phyloP scores from a whole-genome alignment of 306 rosid species.

The Lablab purpureus region DNA sequence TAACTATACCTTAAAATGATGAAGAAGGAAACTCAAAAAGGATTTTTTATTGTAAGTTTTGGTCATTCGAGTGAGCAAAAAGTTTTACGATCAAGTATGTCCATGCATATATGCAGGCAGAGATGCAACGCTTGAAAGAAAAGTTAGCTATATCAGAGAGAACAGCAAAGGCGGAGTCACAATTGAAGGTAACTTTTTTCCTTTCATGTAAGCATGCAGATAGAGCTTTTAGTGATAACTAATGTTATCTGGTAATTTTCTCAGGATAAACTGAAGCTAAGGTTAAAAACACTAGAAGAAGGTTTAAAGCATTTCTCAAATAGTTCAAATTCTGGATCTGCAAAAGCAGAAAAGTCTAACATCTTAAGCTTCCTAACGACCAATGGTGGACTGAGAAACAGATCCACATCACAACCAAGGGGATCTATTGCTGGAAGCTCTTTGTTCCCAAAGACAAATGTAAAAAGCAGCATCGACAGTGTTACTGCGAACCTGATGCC shows the following conservation, averaged over 20 bases:
- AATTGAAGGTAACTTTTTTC: conserved; percentile 68
- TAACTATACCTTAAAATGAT: conserved; percentile 12
- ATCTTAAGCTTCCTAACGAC: conserved; percentile 72
- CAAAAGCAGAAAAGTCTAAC: conserved; percentile 66
- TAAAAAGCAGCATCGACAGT: conserved; percentile 51
- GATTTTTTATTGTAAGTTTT: conserved; percentile 13
- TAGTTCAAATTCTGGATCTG: conserved; percentile 59
- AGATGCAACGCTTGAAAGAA: conserved; percentile 87
- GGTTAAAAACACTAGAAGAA: conserved; percentile 86
- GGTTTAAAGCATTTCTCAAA: conserved; percentile 72
- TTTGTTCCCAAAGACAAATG: conserved; percentile 55
- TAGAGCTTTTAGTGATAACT: background rate
- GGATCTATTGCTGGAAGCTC: conserved; percentile 59
- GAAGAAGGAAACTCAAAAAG: conserved; percentile 12
- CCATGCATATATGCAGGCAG: conserved; percentile 65
- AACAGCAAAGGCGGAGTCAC: conserved; percentile 96
- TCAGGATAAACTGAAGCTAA: conserved; percentile 89
- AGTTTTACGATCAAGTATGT: conserved; percentile 26
- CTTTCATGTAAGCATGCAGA: conserved; percentile 7
- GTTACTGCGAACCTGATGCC: conserved; percentile 50
- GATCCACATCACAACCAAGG: conserved; percentile 84
- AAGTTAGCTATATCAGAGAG: conserved; percentile 82
- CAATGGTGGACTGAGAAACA: conserved; percentile 68
- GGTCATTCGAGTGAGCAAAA: conserved; percentile 18
- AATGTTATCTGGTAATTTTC: conserved; percentile 25